Percentiles rank a stretch among this genome's conserved stretches.
Evolutionary conservation across 169 alveolate genomes (phyloP).

Genomic region (Eimeria acervulina): DNA sequence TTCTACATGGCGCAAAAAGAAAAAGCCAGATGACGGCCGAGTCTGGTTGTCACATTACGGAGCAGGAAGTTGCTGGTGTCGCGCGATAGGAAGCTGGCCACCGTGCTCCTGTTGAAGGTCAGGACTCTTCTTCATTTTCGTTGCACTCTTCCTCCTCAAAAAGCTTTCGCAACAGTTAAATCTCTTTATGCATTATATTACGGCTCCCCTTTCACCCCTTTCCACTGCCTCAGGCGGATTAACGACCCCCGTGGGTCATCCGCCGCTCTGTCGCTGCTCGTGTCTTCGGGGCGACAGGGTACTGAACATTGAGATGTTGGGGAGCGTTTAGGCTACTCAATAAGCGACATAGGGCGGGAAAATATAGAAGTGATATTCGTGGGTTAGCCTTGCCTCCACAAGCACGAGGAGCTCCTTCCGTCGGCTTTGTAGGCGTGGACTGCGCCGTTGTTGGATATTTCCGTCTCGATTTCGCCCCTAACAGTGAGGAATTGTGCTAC

Average conservation of each 20-base stretch:
- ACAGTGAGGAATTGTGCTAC: background rate
- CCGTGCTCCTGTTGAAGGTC: constrained; percentile 20
- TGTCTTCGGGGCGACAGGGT: constrained; percentile 45
- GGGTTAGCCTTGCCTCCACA: constrained; percentile 11
- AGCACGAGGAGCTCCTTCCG: background rate
- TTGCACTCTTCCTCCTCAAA: background rate
- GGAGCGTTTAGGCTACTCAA: background rate
- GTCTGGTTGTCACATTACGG: constrained; percentile 10
- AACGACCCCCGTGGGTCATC: constrained; percentile 68
- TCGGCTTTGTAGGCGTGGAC: constrained; percentile 32
- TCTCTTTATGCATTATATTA: background rate
- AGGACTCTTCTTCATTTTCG: constrained; percentile 17
- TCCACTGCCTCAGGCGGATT: background rate
- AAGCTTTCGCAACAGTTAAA: background rate
- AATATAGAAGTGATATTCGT: constrained; percentile 31
- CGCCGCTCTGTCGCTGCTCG: constrained; percentile 23
- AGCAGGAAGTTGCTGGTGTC: constrained; percentile 65
- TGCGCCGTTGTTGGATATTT: background rate
- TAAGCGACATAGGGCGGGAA: background rate
- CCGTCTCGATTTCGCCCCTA: background rate
- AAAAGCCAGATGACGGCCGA: background rate
- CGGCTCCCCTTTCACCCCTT: background rate
- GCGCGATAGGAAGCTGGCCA: constrained; percentile 76
- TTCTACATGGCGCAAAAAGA: background rate
- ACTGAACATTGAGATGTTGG: constrained; percentile 21